Percentiles rank a stretch among this genome's conserved stretches.
phyloP scores from a whole-genome alignment of 108 stramenopile genomes.

The Thalassiosira profunda region DNA sequence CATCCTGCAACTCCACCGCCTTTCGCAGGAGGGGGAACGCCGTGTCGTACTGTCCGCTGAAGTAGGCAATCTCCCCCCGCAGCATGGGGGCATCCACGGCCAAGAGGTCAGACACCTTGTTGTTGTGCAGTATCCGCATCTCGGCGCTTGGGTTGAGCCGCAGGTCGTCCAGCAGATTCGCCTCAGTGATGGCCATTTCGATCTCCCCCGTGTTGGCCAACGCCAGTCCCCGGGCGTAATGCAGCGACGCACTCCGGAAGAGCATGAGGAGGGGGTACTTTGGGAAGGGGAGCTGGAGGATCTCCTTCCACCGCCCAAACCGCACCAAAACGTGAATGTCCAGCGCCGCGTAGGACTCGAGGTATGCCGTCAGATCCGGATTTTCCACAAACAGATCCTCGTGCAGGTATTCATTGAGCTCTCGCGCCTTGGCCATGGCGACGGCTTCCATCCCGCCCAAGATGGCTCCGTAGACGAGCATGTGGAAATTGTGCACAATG shows the following conservation, averaged over 20 bases:
- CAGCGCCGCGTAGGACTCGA: slow-evolving; percentile 83
- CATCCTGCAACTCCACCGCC: slow-evolving; percentile 81
- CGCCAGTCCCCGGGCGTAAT: slow-evolving; percentile 74
- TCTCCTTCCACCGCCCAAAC: slow-evolving; percentile 87
- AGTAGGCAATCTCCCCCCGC: slow-evolving; percentile 88
- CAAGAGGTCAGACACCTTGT: slow-evolving; percentile 63
- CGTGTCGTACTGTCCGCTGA: slow-evolving; percentile 69
- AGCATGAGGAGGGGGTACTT: slow-evolving; percentile 77
- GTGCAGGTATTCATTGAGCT: slow-evolving; percentile 57
- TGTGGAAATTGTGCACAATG: slow-evolving; percentile 88
- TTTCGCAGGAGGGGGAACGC: slow-evolving; percentile 73
- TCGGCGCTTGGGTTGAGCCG: slow-evolving; percentile 67
- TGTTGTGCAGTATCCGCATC: slow-evolving; percentile 87
- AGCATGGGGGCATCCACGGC: slow-evolving; percentile 85
- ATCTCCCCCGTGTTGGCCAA: slow-evolving; percentile 62
- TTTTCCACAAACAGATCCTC: slow-evolving; percentile 76
- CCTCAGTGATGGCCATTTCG: slow-evolving; percentile 62
- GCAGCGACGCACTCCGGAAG: slow-evolving; percentile 66
- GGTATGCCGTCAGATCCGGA: slow-evolving; percentile 74
- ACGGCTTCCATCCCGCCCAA: slow-evolving; percentile 82
- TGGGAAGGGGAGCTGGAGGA: slow-evolving; percentile 63
- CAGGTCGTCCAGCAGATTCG: slow-evolving; percentile 62
- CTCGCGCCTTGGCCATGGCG: slow-evolving; percentile 68
- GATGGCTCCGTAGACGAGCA: slow-evolving; percentile 82
- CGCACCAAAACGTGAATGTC: slow-evolving; percentile 87